Base-by-base conservation (phyloP, 805 yeast genomes). In the Kuraishia ogatae region DNA sequence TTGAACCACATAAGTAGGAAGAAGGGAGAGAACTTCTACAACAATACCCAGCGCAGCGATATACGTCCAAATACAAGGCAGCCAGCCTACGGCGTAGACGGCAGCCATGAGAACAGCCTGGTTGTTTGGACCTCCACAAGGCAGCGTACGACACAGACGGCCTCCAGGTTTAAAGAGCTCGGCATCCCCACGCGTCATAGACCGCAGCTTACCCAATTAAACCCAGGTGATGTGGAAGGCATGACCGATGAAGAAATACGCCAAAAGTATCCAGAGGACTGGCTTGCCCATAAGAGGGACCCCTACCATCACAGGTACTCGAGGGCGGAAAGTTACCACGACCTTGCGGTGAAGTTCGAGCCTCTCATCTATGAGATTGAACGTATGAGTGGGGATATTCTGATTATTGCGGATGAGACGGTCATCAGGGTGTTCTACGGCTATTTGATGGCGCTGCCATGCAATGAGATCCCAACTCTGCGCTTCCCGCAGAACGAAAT, bases 91-190 rank as follows among this genome's bases (percentile, higher is more conserved):
- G 74, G 69, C 70, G 53, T 81, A 7, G 87, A 83, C 66, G 87
- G 85, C 5, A 73, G 77, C 8, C 79, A 76, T 59, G 82, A 78
- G 43, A 80, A 82, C 58, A 80, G 86, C 4, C 76, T 92, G 62
- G 83, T 85, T 2, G 92, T 94, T n/a, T 93, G 98, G 97, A 91
- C 97, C 1, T 96, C 98, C 0, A 89, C 93, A 3, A 81, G 97
- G 58, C 77, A 82, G 60, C 80, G 97, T 64, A 90, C 97, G 0
- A 77, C 84, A 20, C 89, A 92, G 61, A 83, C 96, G 5, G 90
- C 93, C 0, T 76, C 78, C 54, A 82, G 78, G 55, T 89, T 93
- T 67, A 73, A 80, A 46, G 78, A 82, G 13, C 69, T 72, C 26
- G 88, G 89, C 10, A 79, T 89, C 55, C 76, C 79, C 1, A 85